Percentiles rank a stretch among this genome's conserved stretches.
phyloP scores from a whole-genome alignment of 2,329 filamentous ascomycete species.

The Cladosporium sp. region DNA sequence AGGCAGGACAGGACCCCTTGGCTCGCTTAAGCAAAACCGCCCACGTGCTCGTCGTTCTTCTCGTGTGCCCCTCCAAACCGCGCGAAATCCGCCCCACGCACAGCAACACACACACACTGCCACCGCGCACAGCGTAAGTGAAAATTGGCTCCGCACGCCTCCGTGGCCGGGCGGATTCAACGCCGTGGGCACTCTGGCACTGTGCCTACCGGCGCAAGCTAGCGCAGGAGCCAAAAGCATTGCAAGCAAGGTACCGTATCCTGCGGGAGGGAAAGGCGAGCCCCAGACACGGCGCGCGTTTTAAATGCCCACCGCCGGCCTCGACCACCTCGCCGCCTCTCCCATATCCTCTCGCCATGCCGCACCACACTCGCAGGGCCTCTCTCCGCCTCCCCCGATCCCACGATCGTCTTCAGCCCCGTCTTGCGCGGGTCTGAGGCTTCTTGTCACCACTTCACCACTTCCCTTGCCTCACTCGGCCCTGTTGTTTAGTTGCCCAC shows the following conservation, averaged over 20 bases:
- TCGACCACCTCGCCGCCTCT: constrained; percentile 2
- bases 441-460: constrained; percentile 12
- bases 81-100: not conserved
- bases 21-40: not conserved
- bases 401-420: constrained; percentile 37
- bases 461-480: constrained; percentile 16
- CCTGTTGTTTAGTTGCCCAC: constrained; percentile 14
- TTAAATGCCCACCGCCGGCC: constrained; percentile 9
- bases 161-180: not conserved
- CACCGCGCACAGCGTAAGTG: not conserved
- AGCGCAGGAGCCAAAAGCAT: not conserved
- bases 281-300: constrained; percentile 10
- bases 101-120: not conserved
- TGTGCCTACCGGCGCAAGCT: not conserved
- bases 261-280: not conserved
- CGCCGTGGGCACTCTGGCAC: not conserved
- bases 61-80: not conserved
- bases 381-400: constrained; percentile 37
- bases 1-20: too few relatives aligned
- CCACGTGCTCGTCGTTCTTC: not conserved
- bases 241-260: not conserved
- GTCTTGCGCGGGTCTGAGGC: constrained; percentile 48
- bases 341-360: constrained; percentile 12
- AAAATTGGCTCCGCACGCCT: not conserved
- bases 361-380: constrained; percentile 24